Conservation (phyloP, 148 eudicot species). For the Cornus controversa region DNA sequence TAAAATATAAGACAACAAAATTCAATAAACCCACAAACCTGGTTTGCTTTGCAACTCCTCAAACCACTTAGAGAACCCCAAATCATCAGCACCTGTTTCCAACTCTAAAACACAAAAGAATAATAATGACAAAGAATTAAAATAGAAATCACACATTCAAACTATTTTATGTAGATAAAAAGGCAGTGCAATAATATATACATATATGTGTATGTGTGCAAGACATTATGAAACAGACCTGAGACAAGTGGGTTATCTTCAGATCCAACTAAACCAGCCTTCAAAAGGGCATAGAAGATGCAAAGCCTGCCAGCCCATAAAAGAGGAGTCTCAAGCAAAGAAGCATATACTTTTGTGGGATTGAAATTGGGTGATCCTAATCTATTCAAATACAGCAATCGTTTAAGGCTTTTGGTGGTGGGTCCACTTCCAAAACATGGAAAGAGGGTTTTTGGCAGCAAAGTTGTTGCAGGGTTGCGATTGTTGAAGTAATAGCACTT, state of each 20-base stretch:
- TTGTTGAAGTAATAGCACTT: constrained; percentile 2
- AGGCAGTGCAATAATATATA: neutral
- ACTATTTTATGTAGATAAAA: no score
- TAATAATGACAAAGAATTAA: no score
- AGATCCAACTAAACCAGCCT: constrained; percentile 96
- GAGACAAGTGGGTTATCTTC: constrained; percentile 61
- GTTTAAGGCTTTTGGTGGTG: neutral
- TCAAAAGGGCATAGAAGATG: constrained; percentile 80
- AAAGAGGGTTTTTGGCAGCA: constrained; percentile 39
- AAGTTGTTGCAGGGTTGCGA: constrained; percentile 13
- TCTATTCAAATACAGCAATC: constrained; percentile 8
- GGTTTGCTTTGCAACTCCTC: constrained; percentile 61
- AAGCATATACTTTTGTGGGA: constrained; percentile 28
- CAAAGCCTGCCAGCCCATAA: constrained; percentile 89
- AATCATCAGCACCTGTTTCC: constrained; percentile 46
- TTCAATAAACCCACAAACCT: constrained; percentile 43
- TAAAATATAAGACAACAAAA: neutral
- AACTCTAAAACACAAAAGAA: constrained; percentile 23
- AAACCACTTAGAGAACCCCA: constrained; percentile 85
- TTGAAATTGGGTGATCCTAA: constrained; percentile 4
- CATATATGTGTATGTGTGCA: no score
- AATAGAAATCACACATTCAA: neutral
- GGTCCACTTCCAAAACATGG: constrained; percentile 22
- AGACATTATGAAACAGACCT: constrained; percentile 17
- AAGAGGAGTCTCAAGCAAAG: constrained; percentile 68